Conservation (phyloP, 768 basidiomycete genomes). For the Suillus luteus region DNA sequence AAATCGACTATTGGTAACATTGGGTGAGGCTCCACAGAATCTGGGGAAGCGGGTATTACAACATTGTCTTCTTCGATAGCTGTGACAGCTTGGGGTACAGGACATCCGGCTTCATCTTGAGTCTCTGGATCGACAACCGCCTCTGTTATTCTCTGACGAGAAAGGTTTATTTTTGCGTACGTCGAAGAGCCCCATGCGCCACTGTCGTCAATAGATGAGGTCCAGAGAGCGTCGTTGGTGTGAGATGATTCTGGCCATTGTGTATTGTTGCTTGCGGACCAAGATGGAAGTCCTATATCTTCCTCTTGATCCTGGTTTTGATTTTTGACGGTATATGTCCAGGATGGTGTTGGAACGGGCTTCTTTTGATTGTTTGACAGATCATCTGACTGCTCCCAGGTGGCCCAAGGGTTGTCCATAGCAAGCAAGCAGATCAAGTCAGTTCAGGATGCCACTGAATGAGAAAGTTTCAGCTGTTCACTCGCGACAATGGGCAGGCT, state of each 20-base stretch:
- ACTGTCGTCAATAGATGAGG: slow-evolving; percentile 12
- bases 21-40: slow-evolving; percentile 8
- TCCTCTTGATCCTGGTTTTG: slow-evolving; percentile 43
- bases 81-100: background rate
- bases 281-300: slow-evolving; percentile 59
- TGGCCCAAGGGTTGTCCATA: slow-evolving; percentile 82
- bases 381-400: slow-evolving; percentile 58
- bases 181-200: slow-evolving; percentile 18
- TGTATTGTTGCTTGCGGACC: slow-evolving; percentile 48
- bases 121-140: background rate
- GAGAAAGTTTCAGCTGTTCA: background rate
- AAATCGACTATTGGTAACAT: slow-evolving; percentile 8
- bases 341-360: slow-evolving; percentile 11
- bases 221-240: slow-evolving; percentile 46
- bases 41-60: background rate
- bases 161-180: slow-evolving; percentile 16
- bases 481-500: background rate
- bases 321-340: slow-evolving; percentile 15
- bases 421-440: background rate
- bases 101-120: slow-evolving; percentile 2
- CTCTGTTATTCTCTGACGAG: slow-evolving; percentile 9
- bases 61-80: slow-evolving; percentile 2
- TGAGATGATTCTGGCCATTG: slow-evolving; percentile 52
- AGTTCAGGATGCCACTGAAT: background rate
- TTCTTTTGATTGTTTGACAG: slow-evolving; percentile 9